Conservation (phyloP, 2,329 filamentous ascomycete species). For the Paecilomyces niveus region DNA sequence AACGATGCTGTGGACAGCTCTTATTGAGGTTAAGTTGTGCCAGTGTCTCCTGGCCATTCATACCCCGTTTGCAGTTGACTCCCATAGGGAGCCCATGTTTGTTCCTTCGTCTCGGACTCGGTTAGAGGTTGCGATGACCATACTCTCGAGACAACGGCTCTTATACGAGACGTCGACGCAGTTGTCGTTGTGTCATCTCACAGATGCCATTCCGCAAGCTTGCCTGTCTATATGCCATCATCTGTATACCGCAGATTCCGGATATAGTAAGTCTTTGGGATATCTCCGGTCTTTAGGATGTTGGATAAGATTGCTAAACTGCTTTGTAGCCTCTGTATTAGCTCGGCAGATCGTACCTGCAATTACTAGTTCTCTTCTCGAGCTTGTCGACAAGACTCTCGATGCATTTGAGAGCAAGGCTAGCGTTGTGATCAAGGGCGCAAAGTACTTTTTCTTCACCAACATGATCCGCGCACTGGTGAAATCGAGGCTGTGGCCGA, state of each 20-base stretch:
- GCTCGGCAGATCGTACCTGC: conserved; percentile 20
- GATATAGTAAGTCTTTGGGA: conserved; percentile 14
- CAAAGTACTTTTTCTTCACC: conserved; percentile 34
- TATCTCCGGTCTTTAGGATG: not conserved
- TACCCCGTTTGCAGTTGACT: conserved; percentile 31
- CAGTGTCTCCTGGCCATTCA: conserved; percentile 33
- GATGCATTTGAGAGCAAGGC: conserved; percentile 23
- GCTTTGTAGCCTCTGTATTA: conserved; percentile 8
- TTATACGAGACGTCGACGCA: conserved; percentile 24
- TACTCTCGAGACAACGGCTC: conserved; percentile 29
- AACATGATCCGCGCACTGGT: conserved; percentile 28
- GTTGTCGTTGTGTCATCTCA: conserved; percentile 26
- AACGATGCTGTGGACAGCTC: conserved; percentile 22
- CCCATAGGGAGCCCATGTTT: conserved; percentile 23
- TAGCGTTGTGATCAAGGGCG: conserved; percentile 27
- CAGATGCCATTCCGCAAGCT: conserved; percentile 32
- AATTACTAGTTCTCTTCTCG: conserved; percentile 25
- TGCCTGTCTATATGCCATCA: conserved; percentile 31
- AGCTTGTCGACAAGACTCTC: conserved; percentile 24
- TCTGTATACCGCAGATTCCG: conserved; percentile 19
- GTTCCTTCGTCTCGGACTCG: conserved; percentile 27
- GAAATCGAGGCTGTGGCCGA: conserved; percentile 27
- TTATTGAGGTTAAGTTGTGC: conserved; percentile 28
- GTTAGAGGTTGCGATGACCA: conserved; percentile 29
- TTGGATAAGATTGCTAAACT: not conserved